phyloP scores from a whole-genome alignment of 2,329 filamentous ascomycete genomes.

The Orbilia oligospora region DNA sequence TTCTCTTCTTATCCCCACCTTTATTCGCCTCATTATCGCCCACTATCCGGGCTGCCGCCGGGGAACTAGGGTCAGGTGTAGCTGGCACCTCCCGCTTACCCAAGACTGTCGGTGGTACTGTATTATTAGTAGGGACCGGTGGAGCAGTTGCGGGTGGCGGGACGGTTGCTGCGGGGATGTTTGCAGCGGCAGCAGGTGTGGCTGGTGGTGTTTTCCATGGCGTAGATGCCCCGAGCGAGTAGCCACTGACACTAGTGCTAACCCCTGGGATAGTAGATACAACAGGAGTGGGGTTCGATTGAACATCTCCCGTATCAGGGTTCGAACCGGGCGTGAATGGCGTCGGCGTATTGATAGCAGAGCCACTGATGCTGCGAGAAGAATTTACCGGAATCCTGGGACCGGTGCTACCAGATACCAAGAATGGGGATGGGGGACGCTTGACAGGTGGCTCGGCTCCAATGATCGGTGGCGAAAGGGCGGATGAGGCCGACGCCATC shows the following conservation, averaged over 20 bases:
- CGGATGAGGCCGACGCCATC: slow-evolving; percentile 37
- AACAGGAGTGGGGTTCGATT: slow-evolving; percentile 55
- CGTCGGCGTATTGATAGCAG: slow-evolving; percentile 77
- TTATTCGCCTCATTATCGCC: slow-evolving; percentile 72
- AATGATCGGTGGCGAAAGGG: slow-evolving; percentile 39
- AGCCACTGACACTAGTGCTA: slow-evolving; percentile 73
- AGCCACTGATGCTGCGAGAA: slow-evolving; percentile 66
- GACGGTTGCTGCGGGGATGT: slow-evolving; percentile 68
- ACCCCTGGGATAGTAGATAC: slow-evolving; percentile 57
- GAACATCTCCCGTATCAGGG: slow-evolving; percentile 40
- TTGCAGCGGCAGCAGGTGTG: slow-evolving; percentile 73
- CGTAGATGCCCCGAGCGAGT: slow-evolving; percentile 73
- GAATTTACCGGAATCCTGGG: slow-evolving; percentile 38
- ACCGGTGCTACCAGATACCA: slow-evolving; percentile 62
- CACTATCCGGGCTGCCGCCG: slow-evolving; percentile 70
- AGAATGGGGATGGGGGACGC: slow-evolving; percentile 66
- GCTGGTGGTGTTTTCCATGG: slow-evolving; percentile 73
- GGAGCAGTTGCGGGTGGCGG: slow-evolving; percentile 79
- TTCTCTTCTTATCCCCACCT: slow-evolving; percentile 75
- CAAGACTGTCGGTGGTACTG: slow-evolving; percentile 70
- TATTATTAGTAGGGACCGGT: slow-evolving; percentile 66
- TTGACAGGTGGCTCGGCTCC: slow-evolving; percentile 65
- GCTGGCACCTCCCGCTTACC: slow-evolving; percentile 68
- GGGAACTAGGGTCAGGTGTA: slow-evolving; percentile 67
- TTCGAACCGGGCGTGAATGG: slow-evolving; percentile 73